Evolutionary conservation across 202 grass and related monocot species (phyloP).

Genomic region (Setaria italica): DNA sequence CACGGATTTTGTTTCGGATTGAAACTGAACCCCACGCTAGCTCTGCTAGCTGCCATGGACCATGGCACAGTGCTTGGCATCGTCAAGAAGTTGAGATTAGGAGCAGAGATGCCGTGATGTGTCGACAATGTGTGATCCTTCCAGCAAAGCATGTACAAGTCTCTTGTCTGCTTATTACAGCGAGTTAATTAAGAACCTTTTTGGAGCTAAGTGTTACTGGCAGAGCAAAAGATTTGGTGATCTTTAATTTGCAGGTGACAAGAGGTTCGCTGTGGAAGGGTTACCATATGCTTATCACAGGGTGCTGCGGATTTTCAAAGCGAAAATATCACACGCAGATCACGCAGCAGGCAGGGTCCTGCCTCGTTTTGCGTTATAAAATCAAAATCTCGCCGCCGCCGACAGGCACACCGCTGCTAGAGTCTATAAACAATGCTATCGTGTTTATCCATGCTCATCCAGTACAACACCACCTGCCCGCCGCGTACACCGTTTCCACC

Average conservation of each 20-base stretch:
- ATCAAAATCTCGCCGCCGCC: conserved; percentile 20
- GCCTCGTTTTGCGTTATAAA: not conserved
- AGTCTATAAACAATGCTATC: conserved; percentile 16
- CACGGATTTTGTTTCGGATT: not conserved
- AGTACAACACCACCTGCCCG: conserved; percentile 31
- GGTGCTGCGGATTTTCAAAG: conserved; percentile 6
- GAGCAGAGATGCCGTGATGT: not conserved
- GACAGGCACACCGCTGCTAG: conserved; percentile 31
- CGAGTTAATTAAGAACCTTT: not conserved
- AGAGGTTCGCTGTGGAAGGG: not conserved
- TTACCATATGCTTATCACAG: conserved; percentile 34
- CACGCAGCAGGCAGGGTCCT: not conserved
- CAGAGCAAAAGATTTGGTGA: not conserved
- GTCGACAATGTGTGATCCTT: not conserved
- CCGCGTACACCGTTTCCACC: conserved; percentile 42
- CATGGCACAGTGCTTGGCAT: not conserved
- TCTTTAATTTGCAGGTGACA: no score
- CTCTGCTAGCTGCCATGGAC: not conserved
- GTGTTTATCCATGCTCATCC: conserved; percentile 37
- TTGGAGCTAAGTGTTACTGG: not conserved
- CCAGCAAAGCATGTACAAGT: not conserved
- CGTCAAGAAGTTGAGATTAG: not conserved
- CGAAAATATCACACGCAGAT: conserved; percentile 38
- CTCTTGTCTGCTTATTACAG: not conserved
- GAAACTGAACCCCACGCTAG: not conserved